A percentile compares a stretch with the other conserved stretches of the same genome.
Conservation (phyloP, 2,329 filamentous ascomycete genomes). For the Ceratocystiopsis sp. region DNA sequence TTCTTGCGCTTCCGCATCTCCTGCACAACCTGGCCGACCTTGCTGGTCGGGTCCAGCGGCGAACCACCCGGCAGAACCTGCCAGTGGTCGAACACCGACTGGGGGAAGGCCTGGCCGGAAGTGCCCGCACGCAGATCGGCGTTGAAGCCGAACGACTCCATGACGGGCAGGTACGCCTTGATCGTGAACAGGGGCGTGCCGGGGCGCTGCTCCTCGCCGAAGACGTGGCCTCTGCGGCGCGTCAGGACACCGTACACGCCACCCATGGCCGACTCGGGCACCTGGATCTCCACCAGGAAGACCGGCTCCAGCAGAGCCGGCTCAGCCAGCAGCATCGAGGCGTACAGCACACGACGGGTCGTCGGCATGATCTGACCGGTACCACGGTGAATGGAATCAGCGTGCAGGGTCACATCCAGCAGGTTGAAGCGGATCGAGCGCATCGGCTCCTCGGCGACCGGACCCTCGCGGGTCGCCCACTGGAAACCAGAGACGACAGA, state of each 20-base stretch:
- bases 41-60: constrained; percentile 64
- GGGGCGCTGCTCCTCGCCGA: constrained; percentile 92
- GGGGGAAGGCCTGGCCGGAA: constrained; percentile 95
- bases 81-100: constrained; percentile 98
- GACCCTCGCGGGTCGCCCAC: constrained; percentile 96
- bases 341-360: constrained; percentile 92
- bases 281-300: constrained; percentile 98
- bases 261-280: constrained; percentile 96
- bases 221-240: constrained; percentile 96
- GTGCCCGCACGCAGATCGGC: constrained; percentile 87
- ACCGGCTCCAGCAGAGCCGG: constrained; percentile 90
- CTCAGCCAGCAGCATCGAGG: constrained; percentile 75
- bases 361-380: constrained; percentile 98
- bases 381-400: constrained; percentile 99
- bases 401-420: constrained; percentile 97
- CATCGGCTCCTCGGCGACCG: constrained; percentile 96
- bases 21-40: constrained; percentile 68
- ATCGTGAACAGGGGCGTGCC: constrained; percentile 99
- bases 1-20: constrained; percentile 98
- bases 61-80: constrained; percentile 89
- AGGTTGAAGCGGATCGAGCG: constrained; percentile 96
- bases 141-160: constrained; percentile 62
- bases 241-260: constrained; percentile 99
- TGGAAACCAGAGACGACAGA: constrained; percentile 99
- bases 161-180: constrained; percentile 27